Evolutionary conservation across 306 rosid species (phyloP).

Genomic region (Medicago lupulina): DNA sequence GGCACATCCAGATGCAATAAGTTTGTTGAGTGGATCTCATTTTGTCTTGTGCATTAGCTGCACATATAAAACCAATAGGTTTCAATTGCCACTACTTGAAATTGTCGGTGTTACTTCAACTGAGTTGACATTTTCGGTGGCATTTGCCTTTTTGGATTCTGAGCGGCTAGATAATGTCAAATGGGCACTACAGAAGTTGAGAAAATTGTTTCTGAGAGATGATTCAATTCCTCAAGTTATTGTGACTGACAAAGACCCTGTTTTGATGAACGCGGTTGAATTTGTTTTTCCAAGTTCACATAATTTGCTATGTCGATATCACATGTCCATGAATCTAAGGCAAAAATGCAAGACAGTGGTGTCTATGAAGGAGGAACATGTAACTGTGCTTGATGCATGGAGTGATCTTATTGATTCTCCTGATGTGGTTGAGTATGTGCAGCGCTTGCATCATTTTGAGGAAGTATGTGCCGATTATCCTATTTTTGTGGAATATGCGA

Average conservation of each 20-base stretch:
- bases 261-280: neutral
- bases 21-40: neutral
- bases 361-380: neutral
- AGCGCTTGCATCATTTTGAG: neutral
- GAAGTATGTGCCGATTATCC: neutral
- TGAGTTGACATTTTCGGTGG: neutral
- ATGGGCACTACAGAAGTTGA: neutral
- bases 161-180: neutral
- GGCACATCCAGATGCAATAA: neutral
- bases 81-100: neutral
- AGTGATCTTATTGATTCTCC: slow-evolving; percentile 1
- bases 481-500: neutral
- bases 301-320: neutral
- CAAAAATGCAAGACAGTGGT: neutral
- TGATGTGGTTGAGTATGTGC: neutral
- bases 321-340: neutral
- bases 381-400: neutral
- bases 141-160: neutral
- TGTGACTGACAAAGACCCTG: neutral
- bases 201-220: neutral
- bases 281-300: neutral
- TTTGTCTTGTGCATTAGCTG: neutral
- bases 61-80: neutral
- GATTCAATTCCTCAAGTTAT: neutral
- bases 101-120: slow-evolving; percentile 5